These are phyloP conservation scores for Cavenderia fasciculata DNA, from an alignment of 78 protist genomes.

Conservation along the genomic window DNA sequence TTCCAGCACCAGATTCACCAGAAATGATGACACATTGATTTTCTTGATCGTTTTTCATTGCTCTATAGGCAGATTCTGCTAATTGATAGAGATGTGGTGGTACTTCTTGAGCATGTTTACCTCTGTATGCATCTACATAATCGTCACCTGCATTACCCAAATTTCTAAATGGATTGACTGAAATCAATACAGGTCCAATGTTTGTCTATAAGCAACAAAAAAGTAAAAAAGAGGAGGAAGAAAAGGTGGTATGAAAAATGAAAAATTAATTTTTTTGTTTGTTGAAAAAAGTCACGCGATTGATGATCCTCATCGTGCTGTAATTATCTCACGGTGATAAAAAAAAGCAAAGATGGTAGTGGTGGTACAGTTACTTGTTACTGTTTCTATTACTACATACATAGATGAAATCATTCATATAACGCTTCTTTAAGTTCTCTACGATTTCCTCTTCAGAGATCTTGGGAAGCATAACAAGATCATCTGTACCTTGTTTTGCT, in stretches of 20 bases:
- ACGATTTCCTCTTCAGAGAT: constrained; percentile 84
- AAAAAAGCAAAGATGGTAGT: too few species aligned
- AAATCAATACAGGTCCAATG: constrained; percentile 92
- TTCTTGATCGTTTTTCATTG: constrained; percentile 79
- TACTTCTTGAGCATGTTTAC: constrained; percentile 82
- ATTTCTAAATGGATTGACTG: constrained; percentile 92
- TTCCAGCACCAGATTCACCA: constrained; percentile 98
- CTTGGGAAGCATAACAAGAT: constrained; percentile 89
- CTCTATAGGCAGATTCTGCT: constrained; percentile 86
- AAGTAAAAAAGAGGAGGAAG: background rate
- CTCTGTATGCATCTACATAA: constrained; percentile 71
- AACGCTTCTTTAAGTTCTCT: constrained; percentile 86
- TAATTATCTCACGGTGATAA: too few species aligned
- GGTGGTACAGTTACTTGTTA: too few species aligned
- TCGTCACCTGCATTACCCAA: constrained; percentile 75
- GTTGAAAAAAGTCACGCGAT: background rate
- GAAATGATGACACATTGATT: constrained; percentile 90
- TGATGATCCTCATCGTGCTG: background rate
- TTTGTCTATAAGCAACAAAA: constrained; percentile 65
- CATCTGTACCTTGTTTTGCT: constrained; percentile 90
- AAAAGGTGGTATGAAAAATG: background rate
- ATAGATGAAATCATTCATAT: constrained; percentile 88
- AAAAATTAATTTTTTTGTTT: background rate
- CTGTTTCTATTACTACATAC: too few species aligned
- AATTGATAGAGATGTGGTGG: constrained; percentile 95